A percentile compares a stretch with the other conserved stretches of the same genome.
Evolutionary conservation across 176 grass and related monocot species (phyloP).

Genomic region (Phoenix dactylifera): DNA sequence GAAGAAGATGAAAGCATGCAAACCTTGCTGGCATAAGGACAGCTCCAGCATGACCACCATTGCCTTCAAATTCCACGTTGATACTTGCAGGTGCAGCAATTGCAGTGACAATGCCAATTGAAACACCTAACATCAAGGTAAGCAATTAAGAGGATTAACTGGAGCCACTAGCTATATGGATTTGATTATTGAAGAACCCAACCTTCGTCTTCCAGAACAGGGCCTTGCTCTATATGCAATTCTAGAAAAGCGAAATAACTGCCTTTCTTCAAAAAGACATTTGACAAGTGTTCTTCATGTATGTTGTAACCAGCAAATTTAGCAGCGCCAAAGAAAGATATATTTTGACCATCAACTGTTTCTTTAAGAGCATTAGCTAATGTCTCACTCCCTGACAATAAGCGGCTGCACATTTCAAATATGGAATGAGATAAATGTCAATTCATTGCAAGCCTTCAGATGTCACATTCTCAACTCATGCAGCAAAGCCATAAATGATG

Average conservation of each 20-base stretch:
- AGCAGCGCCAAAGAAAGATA: slow-evolving; percentile 84
- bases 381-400: slow-evolving; percentile 62
- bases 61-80: slow-evolving; percentile 76
- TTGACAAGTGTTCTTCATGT: slow-evolving; percentile 39
- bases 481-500: neutral
- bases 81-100: slow-evolving; percentile 98
- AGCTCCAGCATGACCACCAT: slow-evolving; percentile 91
- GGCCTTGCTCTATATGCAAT: slow-evolving; percentile 94
- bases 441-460: neutral
- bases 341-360: slow-evolving; percentile 60
- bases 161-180: neutral
- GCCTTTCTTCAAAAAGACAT: slow-evolving; percentile 58
- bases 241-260: slow-evolving; percentile 87
- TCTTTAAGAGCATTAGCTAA: slow-evolving; percentile 56
- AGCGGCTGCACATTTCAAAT: slow-evolving; percentile 55
- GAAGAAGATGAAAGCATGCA: slow-evolving; percentile 3
- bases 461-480: neutral
- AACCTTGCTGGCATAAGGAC: slow-evolving; percentile 92
- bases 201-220: slow-evolving; percentile 96
- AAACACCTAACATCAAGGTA: slow-evolving; percentile 37
- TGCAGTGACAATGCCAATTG: slow-evolving; percentile 88
- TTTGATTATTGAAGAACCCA: slow-evolving; percentile 7
- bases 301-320: slow-evolving; percentile 66
- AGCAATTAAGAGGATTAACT: slow-evolving; percentile 3
- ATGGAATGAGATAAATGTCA: slow-evolving; percentile 1